Base-by-base conservation (phyloP, 805 yeast genomes). In the Monosporozyma aerobia region DNA sequence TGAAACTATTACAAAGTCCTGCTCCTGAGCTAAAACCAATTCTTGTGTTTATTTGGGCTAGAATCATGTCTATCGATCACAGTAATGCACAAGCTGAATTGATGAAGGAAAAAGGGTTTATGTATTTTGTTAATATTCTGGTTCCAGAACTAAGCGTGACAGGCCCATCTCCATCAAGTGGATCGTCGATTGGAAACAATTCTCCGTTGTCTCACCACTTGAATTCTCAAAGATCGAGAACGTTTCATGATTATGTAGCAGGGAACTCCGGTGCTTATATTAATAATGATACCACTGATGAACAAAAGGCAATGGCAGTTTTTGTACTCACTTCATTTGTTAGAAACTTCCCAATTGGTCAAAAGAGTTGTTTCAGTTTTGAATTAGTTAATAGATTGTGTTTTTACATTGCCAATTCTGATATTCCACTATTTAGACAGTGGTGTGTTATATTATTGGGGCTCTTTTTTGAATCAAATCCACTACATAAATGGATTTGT, bases 1-100 rank as follows among this genome's bases (percentile, higher is more conserved):
- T 92, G 51, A 89, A 90, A 61, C 75, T 94, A 23, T 71, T 94
- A 35, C 98, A 92, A 65, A 84, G 95, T 54, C 98, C 98, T 0
- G 97, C 98, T 0, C 95, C 88, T 29, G 98, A 94, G 63, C 74
- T 94, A 54, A 90, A 90, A 62, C 98, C 98, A 0, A 96, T 92
- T 3, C 71, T 94, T 53, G 94, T 94, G 1, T 94, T 92, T 62
- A 94, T 94, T 51, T 94, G 99, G 99, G 96, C 98, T 0, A 77
- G 98, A 58, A 89, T 94, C 23, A 89, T 94, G 94, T 90, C 97
- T 2, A 95, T 94, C 25, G 98, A 92, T 68, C 85, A 86, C 65
- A 79, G 81, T 57, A 85, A 86, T 62, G 88, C 96, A 3, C 99
- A 94, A 67, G 90, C 85, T 56, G 99, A 94, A 63, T 76, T 94